Evolutionary conservation across 306 rosid genomes (phyloP).

Genomic region (Castanea sativa): DNA sequence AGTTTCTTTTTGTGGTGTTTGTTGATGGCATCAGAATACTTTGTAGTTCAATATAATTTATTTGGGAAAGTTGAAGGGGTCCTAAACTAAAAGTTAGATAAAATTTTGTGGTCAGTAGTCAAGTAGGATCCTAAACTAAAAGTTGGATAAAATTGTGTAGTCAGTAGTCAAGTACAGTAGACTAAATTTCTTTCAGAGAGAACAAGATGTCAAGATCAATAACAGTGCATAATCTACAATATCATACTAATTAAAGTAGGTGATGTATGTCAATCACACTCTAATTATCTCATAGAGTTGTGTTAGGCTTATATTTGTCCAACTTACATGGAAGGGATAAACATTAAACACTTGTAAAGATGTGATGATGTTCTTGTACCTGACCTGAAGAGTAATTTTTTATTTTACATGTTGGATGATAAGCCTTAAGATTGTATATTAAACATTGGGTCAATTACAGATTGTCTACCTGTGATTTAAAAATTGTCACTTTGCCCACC

Average conservation of each 20-base stretch:
- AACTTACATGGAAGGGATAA: not conserved
- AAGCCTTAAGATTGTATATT: not conserved
- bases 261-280: not conserved
- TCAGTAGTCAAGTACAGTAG: no score
- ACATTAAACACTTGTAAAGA: not conserved
- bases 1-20: not conserved
- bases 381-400: not conserved
- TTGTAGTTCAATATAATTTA: not conserved
- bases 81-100: not conserved
- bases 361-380: slow-evolving; percentile 16
- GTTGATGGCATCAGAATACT: not conserved
- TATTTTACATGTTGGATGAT: not conserved
- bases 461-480: no score
- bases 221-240: not conserved
- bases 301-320: not conserved
- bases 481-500: no score
- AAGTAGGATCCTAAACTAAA: no score
- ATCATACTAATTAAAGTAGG: not conserved
- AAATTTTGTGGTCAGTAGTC: not conserved
- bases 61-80: not conserved
- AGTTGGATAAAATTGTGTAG: not conserved
- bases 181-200: no score
- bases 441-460: no score
- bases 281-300: not conserved
- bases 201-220: no score